Conservation (phyloP, 1,284 basidiomycete species). For the Pseudozyma sp. region DNA sequence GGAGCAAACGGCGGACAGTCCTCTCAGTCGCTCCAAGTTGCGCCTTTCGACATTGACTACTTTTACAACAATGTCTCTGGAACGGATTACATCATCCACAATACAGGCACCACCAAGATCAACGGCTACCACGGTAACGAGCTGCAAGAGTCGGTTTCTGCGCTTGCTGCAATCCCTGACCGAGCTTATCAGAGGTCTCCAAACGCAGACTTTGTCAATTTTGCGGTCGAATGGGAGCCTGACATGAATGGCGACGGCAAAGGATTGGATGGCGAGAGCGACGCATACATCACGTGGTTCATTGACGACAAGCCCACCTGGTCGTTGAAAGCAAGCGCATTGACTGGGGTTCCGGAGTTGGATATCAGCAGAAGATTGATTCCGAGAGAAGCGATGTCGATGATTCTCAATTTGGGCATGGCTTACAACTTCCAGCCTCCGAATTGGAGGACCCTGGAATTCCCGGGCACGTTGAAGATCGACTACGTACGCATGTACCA, state of each 20-base stretch:
- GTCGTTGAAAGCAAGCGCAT: slow-evolving; percentile 49
- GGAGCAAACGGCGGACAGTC: slow-evolving; percentile 71
- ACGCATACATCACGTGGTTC: slow-evolving; percentile 58
- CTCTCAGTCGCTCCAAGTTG: slow-evolving; percentile 67
- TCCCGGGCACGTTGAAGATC: slow-evolving; percentile 54
- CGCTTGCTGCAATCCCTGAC: slow-evolving; percentile 58
- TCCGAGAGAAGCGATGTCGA: slow-evolving; percentile 64
- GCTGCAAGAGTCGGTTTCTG: slow-evolving; percentile 67
- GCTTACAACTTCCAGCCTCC: slow-evolving; percentile 62
- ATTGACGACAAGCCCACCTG: slow-evolving; percentile 63
- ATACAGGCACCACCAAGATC: slow-evolving; percentile 36
- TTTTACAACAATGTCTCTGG: slow-evolving; percentile 47
- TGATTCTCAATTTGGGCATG: slow-evolving; percentile 65
- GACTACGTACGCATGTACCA: slow-evolving; percentile 65
- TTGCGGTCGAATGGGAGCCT: slow-evolving; percentile 67
- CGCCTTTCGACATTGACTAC: slow-evolving; percentile 65
- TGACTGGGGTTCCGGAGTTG: slow-evolving; percentile 36
- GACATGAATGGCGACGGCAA: slow-evolving; percentile 60
- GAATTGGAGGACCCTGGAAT: slow-evolving; percentile 37
- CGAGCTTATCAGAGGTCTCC: slow-evolving; percentile 36
- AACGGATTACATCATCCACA: slow-evolving; percentile 41
- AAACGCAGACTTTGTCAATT: slow-evolving; percentile 35
- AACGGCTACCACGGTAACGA: slow-evolving; percentile 66
- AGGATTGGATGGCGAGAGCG: slow-evolving; percentile 66
- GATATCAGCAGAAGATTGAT: slow-evolving; percentile 56